Base-by-base conservation (phyloP, 1,284 basidiomycete species). In the Trichosporon ovoides region DNA sequence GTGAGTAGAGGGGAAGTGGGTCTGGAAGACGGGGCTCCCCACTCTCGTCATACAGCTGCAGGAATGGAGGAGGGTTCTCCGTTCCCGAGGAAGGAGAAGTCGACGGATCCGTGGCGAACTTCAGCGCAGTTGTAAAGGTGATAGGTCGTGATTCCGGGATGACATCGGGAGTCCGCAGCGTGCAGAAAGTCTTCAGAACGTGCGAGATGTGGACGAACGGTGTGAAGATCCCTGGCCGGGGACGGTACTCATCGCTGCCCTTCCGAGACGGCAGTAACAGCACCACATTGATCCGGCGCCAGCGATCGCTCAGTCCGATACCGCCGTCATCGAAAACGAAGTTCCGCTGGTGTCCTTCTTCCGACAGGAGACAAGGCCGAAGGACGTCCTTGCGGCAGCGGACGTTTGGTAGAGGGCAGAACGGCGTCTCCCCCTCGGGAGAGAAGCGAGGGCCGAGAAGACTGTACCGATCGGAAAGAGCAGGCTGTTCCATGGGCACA, bases 211-310 rank as follows among this genome's bases (percentile, higher is more conserved):
- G 43, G 3, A 48, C 43, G 24, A 48, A 48, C 24, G 43, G 43
- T 2, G 43, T 31, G 24, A 48, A 48, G 4, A 14, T 28, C 3
- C 43, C 43, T 3, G 43, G 43, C 43, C 22, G 24, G n/a, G 43
- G 43, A 11, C 43, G 43, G 14, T 28, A 48, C 18, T 6, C 9
- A 16, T 24, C 43, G 13, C 22, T 28, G 73, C 43, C 22, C 13
- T 28, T 3, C 10, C 22, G 43, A 16, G 43, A 31, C 43, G 43
- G 43, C 13, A 48, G 12, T 24, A 48, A 18, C 43, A 77, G 60
- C 11, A 74, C 67, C 13, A 75, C 67, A 38, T 74, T 74, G 53
- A 75, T 64, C 31, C 70, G 73, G 12, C 73, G 59, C 71, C 73
- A 76, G 38, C 33, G 14, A 13, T 16, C 19, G 20, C 38, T 38